These are phyloP conservation scores for Fusarium pseudocircinatum DNA, from an alignment of 2,329 filamentous ascomycete genomes.

Conservation along the genomic window DNA sequence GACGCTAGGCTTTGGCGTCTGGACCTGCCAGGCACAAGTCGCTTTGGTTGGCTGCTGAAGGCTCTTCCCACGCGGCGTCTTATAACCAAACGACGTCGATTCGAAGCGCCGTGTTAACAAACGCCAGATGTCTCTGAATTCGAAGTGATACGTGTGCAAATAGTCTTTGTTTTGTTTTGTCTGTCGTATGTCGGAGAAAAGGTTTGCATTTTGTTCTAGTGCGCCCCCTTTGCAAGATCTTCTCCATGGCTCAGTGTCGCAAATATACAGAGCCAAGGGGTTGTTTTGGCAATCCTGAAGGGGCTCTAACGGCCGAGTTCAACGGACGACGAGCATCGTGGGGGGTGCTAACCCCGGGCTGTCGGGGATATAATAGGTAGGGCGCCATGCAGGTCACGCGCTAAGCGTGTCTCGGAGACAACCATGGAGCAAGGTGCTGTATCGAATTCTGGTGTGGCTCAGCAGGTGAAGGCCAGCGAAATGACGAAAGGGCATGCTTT, in stretches of 20 bases:
- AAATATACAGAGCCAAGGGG: slow-evolving; percentile 22
- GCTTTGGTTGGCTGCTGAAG: slow-evolving; percentile 30
- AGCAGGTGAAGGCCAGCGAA: slow-evolving; percentile 2
- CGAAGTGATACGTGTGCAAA: slow-evolving; percentile 3
- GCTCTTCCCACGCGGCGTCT: slow-evolving; percentile 13
- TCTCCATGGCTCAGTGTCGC: slow-evolving; percentile 12
- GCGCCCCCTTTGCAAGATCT: background rate
- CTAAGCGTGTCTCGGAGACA: slow-evolving; percentile 37
- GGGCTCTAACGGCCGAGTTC: slow-evolving; percentile 30
- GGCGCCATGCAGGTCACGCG: slow-evolving; percentile 30
- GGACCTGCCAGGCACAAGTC: slow-evolving; percentile 24
- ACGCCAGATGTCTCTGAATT: slow-evolving; percentile 10
- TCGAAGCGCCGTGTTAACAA: slow-evolving; percentile 25
- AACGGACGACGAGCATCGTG: slow-evolving; percentile 31
- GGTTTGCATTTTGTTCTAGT: slow-evolving; percentile 5
- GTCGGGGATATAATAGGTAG: slow-evolving; percentile 27
- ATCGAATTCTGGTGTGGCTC: slow-evolving; percentile 42
- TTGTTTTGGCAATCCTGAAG: slow-evolving; percentile 37
- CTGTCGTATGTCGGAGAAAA: slow-evolving; percentile 12
- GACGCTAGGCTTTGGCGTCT: slow-evolving; percentile 32
- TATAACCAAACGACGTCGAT: slow-evolving; percentile 17
- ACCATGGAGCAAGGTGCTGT: slow-evolving; percentile 32
- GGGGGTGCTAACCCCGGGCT: slow-evolving; percentile 23
- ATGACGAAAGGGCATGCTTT: background rate
- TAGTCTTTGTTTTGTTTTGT: slow-evolving; percentile 3